Conservation (phyloP, 306 rosid species). For the Abrus pulchellus region DNA sequence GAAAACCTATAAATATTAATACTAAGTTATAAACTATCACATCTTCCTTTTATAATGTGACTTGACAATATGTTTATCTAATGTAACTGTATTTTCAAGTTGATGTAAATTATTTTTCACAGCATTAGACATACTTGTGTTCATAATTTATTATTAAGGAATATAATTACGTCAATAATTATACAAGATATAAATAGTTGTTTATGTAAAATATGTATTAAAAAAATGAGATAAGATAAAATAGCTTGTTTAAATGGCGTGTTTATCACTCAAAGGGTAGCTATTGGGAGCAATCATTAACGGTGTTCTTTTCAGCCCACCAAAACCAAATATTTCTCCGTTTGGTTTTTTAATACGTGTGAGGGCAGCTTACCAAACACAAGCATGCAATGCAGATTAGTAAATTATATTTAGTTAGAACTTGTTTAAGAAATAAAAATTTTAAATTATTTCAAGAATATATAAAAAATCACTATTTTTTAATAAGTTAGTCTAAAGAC, state of each 20-base stretch:
- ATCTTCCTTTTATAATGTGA: not conserved
- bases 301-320: slow-evolving; percentile 24
- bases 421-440: not conserved
- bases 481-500: not conserved
- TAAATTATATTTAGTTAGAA: not conserved
- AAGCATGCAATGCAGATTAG: not conserved
- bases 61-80: not conserved
- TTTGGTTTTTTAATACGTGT: slow-evolving; percentile 14
- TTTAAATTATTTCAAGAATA: not conserved
- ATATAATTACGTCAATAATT: not conserved
- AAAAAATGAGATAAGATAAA: not conserved
- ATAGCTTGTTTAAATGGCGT: not conserved
- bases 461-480: not conserved
- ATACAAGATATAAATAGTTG: no score
- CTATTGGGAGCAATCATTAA: slow-evolving; percentile 30
- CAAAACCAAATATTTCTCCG: slow-evolving; percentile 40
- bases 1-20: no score
- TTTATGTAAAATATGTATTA: no score
- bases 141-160: not conserved
- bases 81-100: not conserved
- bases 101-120: no score
- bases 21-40: not conserved
- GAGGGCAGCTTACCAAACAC: slow-evolving; percentile 30
- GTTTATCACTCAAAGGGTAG: slow-evolving; percentile 19
- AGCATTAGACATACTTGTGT: not conserved